These are phyloP conservation scores for Candida tammaniensis DNA, from an alignment of 805 yeast genomes.

Conservation along the genomic window DNA sequence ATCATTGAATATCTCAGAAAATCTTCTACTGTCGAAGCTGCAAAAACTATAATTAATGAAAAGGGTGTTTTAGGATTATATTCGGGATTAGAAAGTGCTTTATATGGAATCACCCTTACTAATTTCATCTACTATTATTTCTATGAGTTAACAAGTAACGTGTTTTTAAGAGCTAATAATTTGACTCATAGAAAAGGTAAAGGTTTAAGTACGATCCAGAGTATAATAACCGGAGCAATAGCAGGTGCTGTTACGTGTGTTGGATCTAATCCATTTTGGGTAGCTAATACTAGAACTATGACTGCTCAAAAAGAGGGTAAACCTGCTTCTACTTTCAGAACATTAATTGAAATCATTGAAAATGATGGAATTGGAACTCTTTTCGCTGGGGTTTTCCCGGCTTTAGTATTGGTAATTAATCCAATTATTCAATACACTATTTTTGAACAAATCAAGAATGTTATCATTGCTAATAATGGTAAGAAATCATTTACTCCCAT, in stretches of 20 bases:
- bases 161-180: constrained; percentile 36
- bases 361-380: constrained; percentile 71
- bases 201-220: constrained; percentile 60
- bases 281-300: constrained; percentile 87
- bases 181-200: constrained; percentile 21
- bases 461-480: constrained; percentile 54
- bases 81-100: constrained; percentile 83
- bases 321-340: constrained; percentile 44
- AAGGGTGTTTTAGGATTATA: constrained; percentile 72
- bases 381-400: constrained; percentile 86
- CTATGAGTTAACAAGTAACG: constrained; percentile 66
- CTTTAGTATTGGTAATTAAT: constrained; percentile 78
- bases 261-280: constrained; percentile 90
- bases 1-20: constrained; percentile 5
- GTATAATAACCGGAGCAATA: constrained; percentile 74
- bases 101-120: constrained; percentile 81
- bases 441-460: constrained; percentile 79
- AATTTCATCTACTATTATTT: constrained; percentile 89
- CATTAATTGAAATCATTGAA: constrained; percentile 59
- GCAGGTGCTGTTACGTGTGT: constrained; percentile 86
- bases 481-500: constrained; percentile 53
- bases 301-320: constrained; percentile 40
- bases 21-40: constrained; percentile 23
- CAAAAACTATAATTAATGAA: constrained; percentile 44
- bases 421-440: constrained; percentile 92